Base-by-base conservation (phyloP, 768 basidiomycete genomes). In the Panellus pusillus region DNA sequence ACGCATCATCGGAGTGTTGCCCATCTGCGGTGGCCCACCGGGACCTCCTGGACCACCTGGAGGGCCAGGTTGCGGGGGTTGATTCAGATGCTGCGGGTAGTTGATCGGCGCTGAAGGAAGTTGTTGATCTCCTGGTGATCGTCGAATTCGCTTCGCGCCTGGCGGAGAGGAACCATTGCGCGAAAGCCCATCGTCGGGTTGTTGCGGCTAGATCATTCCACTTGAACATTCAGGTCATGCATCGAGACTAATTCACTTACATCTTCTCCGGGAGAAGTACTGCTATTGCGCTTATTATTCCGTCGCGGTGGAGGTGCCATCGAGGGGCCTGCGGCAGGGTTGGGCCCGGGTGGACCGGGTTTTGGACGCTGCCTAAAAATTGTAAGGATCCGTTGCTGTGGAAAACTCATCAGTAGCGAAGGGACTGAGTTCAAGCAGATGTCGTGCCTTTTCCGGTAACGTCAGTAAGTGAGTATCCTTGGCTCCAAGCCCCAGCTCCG, bases 201-300 rank as follows among this genome's bases (percentile, higher is more conserved):
- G 54, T 45, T 47, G 47, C 24, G 35, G 78, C 79, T 80, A 58
- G 38, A 44, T 48, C 36, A 36, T 31, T 20, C 46, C 24, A 29
- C 18, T 54, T 24, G 45, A 58, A 28, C 43, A 52, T 24, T 15
- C 18, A 18, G 13, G 38, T 32, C n/a, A 32, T 49, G 38, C 31
- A 44, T 36, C 37, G 49, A 44, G 2, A 42, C n/a, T 44, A 49
- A 37, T 54, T n/a, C 41, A 51, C 57, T 58, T 59, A 84, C 83
- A 63, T 84, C 84, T 68, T 84, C 84, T 32, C 76, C 78, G 6
- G 84, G 84, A 6, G 83, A 83, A 11, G 81, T 84, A 64, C 82
- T 84, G 64, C 82, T 85, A 58, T 70, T 82, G 58, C 84, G 75
- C 61, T 84, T 83, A 18, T 68, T 70, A 50, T 55, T 55, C 31